Evolutionary conservation across 1,284 basidiomycete genomes (phyloP), one percentile per base, ranked within the genome.

Genomic region (Rhizopogon parksii): DNA sequence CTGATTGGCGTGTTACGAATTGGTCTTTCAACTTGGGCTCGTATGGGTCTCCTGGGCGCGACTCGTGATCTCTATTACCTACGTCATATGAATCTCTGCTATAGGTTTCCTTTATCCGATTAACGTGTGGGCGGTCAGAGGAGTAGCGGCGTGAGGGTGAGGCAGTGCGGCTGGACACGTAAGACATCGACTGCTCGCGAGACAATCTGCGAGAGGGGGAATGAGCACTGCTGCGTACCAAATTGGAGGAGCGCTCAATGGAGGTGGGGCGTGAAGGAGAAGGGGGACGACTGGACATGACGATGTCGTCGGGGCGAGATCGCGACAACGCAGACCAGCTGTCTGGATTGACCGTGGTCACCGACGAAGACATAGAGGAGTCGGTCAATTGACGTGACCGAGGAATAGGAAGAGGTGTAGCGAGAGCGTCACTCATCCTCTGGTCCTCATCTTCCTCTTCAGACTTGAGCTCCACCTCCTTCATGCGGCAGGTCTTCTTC

Each of bases 351-450:
- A 7, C 9, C 8, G 65, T 54, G 1, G 55, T 58, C 11, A 65
- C 25, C 17, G 63, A 66, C 62, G 66, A 68, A 15, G 65, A 62
- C 53, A 66, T 57, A 6, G 38, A 30, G 15, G 59, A 54, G 27
- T 64, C 34, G 19, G 35, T 51, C 8, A 49, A 9, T 48, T 67
- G 66, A 30, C 65, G 62, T n/a, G 66, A 57, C 11, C 63, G 65
- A 11, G 64, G 63, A 48, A 68, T 68, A 11, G 67, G 59, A 53
- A 68, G 67, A 17, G 62, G 35, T 30, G 57, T 21, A 51, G 64
- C 53, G 56, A 67, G 51, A 54, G 47, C 17, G 60, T 61, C 40
- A 53, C 66, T 65, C 12, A 56, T 32, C 39, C 59, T 63, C 39
- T 62, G 59, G 21, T 67, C 64, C 5, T 42, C 51, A 46, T 67